A percentile compares a stretch with the other conserved stretches of the same genome.
Evolutionary conservation across 352 stramenopile genomes (phyloP).

Genomic region (Thalassiosira livingstoniorum): DNA sequence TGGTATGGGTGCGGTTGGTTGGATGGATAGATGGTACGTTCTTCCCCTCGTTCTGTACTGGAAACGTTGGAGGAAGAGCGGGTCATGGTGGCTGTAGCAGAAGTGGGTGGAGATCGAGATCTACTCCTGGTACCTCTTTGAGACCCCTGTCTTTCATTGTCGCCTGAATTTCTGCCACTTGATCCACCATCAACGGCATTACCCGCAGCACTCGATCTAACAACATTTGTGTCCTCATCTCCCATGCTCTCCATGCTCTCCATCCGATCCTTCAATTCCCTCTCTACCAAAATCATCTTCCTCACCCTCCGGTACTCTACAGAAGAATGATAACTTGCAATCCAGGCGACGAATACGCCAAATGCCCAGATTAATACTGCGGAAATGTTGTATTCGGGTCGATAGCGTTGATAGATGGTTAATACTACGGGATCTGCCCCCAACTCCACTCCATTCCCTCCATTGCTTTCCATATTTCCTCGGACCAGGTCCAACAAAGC

Average conservation of each 20-base stretch:
- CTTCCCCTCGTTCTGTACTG: conserved; percentile 1
- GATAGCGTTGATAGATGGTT: conserved; percentile 62
- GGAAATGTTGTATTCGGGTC: conserved; percentile 70
- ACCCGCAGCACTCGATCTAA: neutral
- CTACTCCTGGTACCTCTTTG: too few species aligned
- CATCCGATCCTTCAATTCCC: conserved; percentile 19
- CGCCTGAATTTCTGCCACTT: neutral
- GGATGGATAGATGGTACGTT: conserved; percentile 52
- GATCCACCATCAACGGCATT: neutral
- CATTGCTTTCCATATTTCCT: too few species aligned
- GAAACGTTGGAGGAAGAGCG: neutral
- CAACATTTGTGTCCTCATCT: neutral
- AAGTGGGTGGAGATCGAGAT: neutral
- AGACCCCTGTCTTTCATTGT: too few species aligned
- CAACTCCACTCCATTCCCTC: neutral
- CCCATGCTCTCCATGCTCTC: conserved; percentile 6
- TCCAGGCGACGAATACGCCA: conserved; percentile 74
- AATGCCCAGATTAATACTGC: conserved; percentile 80
- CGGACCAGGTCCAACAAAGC: conserved; percentile 58
- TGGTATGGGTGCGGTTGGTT: neutral
- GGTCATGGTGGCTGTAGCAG: neutral
- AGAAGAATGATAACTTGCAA: conserved; percentile 66
- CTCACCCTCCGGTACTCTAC: conserved; percentile 60
- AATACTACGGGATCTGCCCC: conserved; percentile 36
- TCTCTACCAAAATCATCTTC: conserved; percentile 32